These are phyloP conservation scores for Wallacemonas rigidus DNA, from an alignment of 208 protist genomes.

Conservation along the genomic window DNA sequence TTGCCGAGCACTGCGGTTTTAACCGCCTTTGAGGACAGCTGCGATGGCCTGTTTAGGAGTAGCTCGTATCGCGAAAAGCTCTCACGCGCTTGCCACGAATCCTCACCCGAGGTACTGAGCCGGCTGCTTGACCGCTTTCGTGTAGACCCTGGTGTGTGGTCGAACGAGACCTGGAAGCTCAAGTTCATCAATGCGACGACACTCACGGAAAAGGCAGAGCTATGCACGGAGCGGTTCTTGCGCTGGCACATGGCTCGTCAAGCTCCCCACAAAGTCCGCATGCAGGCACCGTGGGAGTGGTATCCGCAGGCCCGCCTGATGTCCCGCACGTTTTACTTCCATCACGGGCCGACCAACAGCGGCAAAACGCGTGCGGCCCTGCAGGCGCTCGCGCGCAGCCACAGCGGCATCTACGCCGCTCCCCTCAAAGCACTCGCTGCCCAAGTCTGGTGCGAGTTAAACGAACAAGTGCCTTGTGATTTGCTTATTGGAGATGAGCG, in stretches of 20 bases:
- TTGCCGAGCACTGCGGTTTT: not conserved
- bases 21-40: not conserved
- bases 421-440: slow-evolving; percentile 94
- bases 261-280: slow-evolving; percentile 54
- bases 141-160: slow-evolving; percentile 34
- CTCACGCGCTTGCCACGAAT: slow-evolving; percentile 37
- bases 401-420: slow-evolving; percentile 92
- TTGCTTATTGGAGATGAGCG: slow-evolving; percentile 94
- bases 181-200: slow-evolving; percentile 22
- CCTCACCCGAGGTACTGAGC: slow-evolving; percentile 61
- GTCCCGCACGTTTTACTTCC: slow-evolving; percentile 81
- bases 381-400: slow-evolving; percentile 48
- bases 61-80: slow-evolving; percentile 7
- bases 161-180: slow-evolving; percentile 26
- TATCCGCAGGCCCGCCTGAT: slow-evolving; percentile 82
- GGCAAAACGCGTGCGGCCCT: slow-evolving; percentile 94
- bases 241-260: slow-evolving; percentile 66
- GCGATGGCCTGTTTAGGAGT: slow-evolving; percentile 10
- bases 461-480: slow-evolving; percentile 84
- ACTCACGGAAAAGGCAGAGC: slow-evolving; percentile 25
- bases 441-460: slow-evolving; percentile 89
- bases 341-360: slow-evolving; percentile 94
- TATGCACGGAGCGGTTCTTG: slow-evolving; percentile 45
- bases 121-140: slow-evolving; percentile 57
- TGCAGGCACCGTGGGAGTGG: slow-evolving; percentile 81